phyloP scores from a whole-genome alignment of 2,329 filamentous ascomycete species.

The Anisogramma anomala region DNA sequence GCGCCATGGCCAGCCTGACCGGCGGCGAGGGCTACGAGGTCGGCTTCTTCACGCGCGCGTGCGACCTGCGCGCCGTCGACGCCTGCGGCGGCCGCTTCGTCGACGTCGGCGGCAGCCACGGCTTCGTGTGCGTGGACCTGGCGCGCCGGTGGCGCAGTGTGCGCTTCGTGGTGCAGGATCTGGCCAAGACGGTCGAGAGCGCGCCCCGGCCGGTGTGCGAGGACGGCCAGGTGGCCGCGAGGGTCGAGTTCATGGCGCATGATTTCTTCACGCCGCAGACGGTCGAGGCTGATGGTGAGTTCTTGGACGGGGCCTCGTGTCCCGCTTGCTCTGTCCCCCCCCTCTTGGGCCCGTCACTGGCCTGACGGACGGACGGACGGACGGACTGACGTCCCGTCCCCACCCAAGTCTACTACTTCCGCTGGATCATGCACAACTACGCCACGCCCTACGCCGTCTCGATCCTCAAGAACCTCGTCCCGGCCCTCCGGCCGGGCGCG shows the following conservation, averaged over 20 bases:
- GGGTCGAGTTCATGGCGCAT: conserved; percentile 36
- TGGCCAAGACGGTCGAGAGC: conserved; percentile 35
- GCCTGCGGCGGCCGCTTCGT: conserved; percentile 38
- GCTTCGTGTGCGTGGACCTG: conserved; percentile 44
- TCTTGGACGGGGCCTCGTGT: not conserved
- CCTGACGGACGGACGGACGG: not conserved
- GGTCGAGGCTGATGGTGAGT: conserved; percentile 39
- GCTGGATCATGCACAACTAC: conserved; percentile 52
- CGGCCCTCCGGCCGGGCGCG: conserved; percentile 43
- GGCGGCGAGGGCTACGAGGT: conserved; percentile 46
- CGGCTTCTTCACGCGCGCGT: conserved; percentile 39
- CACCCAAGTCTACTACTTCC: conserved; percentile 41
- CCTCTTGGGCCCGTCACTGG: not conserved
- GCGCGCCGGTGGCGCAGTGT: conserved; percentile 38
- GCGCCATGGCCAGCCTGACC: conserved; percentile 43
- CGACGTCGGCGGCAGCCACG: conserved; percentile 47
- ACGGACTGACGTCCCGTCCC: not conserved
- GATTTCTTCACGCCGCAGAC: conserved; percentile 48
- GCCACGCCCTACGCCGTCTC: conserved; percentile 39
- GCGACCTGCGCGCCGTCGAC: conserved; percentile 39
- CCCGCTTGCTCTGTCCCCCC: not conserved
- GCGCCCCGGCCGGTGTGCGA: conserved; percentile 32
- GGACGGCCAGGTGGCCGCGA: conserved; percentile 26
- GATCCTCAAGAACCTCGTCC: conserved; percentile 39
- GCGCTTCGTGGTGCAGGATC: conserved; percentile 45